Evolutionary conservation across 768 basidiomycete genomes (phyloP).

Genomic region (Heimioporus sp.): DNA sequence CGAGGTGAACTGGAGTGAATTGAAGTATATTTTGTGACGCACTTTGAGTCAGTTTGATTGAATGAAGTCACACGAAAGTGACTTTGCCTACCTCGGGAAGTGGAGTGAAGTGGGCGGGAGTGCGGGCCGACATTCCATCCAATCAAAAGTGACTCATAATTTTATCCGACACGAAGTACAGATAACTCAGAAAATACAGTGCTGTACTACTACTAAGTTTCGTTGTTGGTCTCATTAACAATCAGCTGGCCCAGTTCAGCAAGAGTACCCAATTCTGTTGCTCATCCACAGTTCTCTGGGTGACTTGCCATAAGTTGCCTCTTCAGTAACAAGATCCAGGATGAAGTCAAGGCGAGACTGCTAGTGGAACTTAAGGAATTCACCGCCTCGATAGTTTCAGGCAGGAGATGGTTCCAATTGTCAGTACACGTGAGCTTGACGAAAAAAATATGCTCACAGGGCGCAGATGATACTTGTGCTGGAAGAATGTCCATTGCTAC

Average conservation of each 20-base stretch:
- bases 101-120: neutral
- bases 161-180: too few relatives aligned
- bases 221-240: too few relatives aligned
- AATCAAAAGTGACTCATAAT: neutral
- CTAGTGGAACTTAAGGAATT: too few relatives aligned
- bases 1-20: neutral
- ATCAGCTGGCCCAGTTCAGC: too few relatives aligned
- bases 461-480: conserved; percentile 34
- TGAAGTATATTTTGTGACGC: too few relatives aligned
- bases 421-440: neutral
- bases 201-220: too few relatives aligned
- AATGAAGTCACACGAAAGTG: neutral
- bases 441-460: conserved; percentile 30
- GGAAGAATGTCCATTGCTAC: conserved; percentile 31
- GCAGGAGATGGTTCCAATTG: neutral
- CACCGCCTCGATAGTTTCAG: neutral
- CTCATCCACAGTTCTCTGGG: too few relatives aligned
- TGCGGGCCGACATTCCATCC: neutral
- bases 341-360: too few relatives aligned
- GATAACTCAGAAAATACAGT: too few relatives aligned
- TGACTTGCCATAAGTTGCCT: too few relatives aligned
- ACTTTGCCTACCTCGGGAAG: neutral
- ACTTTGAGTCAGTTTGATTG: neutral
- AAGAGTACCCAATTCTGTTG: too few relatives aligned
- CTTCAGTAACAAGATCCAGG: too few relatives aligned